phyloP scores from a whole-genome alignment of 2,329 filamentous ascomycete genomes.

The Penicillium sp. region DNA sequence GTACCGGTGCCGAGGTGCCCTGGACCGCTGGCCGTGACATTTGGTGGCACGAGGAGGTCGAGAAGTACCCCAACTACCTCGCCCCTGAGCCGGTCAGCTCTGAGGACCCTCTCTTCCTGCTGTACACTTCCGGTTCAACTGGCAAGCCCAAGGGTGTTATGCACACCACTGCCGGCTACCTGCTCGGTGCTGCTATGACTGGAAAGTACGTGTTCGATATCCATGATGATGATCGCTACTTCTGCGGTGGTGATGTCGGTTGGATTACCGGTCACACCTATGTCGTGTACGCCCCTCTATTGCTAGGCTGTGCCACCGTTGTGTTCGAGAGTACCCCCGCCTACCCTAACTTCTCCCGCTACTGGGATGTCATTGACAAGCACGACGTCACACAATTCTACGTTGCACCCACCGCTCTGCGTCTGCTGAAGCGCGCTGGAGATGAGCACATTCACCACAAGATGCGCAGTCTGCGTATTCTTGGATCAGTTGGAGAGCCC shows the following conservation, averaged over 20 bases:
- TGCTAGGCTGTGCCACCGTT: conserved; percentile 90
- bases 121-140: conserved; percentile 97
- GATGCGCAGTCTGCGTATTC: conserved; percentile 84
- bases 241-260: conserved; percentile 96
- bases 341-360: conserved; percentile 95
- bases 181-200: conserved; percentile 88
- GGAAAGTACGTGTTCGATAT: conserved; percentile 99
- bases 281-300: conserved; percentile 90
- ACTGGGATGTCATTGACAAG: conserved; percentile 98
- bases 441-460: conserved; percentile 86
- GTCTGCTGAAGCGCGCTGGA: conserved; percentile 91
- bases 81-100: conserved; percentile 85
- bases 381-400: conserved; percentile 97
- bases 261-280: conserved; percentile 99
- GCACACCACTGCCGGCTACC: conserved; percentile 94
- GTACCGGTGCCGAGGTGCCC: conserved; percentile 88
- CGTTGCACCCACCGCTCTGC: conserved; percentile 89
- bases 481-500: conserved; percentile 94
- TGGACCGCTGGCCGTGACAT: conserved; percentile 85
- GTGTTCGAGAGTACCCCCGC: conserved; percentile 98
- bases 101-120: conserved; percentile 93
- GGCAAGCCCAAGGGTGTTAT: conserved; percentile 99
- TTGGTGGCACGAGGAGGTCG: conserved; percentile 99
- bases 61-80: conserved; percentile 94
- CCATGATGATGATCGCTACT: conserved; percentile 88